phyloP scores from a whole-genome alignment of 2,329 filamentous ascomycete species.

The Colletotrichum liaoningense region DNA sequence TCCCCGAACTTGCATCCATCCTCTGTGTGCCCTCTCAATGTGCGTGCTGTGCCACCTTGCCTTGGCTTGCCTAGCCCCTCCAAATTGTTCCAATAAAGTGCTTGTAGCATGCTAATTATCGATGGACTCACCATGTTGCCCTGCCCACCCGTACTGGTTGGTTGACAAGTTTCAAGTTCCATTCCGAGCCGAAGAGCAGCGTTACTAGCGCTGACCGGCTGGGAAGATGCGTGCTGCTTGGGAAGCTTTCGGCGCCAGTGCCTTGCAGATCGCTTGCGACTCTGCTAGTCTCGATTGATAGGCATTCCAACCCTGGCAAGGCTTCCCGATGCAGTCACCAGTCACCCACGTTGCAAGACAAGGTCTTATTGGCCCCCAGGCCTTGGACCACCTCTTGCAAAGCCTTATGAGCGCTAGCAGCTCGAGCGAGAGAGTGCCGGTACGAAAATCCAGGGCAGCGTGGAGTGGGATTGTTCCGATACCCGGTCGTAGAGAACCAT shows the following conservation, averaged over 20 bases:
- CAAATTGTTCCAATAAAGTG: neutral
- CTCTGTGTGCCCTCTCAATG: neutral
- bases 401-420: too few species aligned
- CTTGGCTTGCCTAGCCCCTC: neutral
- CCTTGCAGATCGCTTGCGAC: conserved; percentile 21
- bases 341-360: neutral
- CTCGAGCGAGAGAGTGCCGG: too few species aligned
- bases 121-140: neutral
- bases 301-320: neutral
- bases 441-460: too few species aligned
- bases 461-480: neutral
- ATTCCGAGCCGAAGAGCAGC: conserved; percentile 15
- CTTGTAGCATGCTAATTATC: conserved; percentile 29
- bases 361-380: neutral
- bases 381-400: too few species aligned
- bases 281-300: conserved; percentile 1
- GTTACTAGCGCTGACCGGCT: conserved; percentile 29
- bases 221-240: neutral
- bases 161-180: neutral
- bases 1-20: neutral
- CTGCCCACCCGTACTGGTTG: conserved; percentile 6
- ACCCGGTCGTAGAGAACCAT: neutral
- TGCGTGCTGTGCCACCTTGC: neutral
- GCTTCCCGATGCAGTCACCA: neutral
- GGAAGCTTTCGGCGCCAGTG: conserved; percentile 1